These are phyloP conservation scores for Diaporthe sp. DNA, from an alignment of 2,329 filamentous ascomycete genomes.

Conservation along the genomic window DNA sequence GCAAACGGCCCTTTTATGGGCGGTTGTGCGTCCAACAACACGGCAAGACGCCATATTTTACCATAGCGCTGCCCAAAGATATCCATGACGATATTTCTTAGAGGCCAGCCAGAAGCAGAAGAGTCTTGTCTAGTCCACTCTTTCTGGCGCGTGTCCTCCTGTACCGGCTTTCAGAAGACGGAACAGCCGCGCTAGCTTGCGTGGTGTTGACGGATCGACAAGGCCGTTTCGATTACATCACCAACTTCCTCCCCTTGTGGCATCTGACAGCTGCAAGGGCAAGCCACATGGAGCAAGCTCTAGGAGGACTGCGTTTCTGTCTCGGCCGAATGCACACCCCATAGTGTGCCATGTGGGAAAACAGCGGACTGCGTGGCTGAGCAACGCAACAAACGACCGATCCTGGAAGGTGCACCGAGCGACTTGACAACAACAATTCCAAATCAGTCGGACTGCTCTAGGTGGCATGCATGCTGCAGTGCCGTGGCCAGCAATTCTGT, in stretches of 20 bases:
- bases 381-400: too few relatives aligned
- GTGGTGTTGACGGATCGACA: slow-evolving; percentile 7
- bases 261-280: slow-evolving; percentile 7
- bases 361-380: background rate
- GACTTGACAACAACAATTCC: background rate
- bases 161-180: background rate
- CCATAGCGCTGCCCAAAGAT: background rate
- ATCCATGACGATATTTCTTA: slow-evolving; percentile 16
- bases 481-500: background rate
- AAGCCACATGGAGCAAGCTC: background rate
- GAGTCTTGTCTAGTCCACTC: background rate
- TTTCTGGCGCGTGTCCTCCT: background rate
- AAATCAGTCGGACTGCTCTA: background rate
- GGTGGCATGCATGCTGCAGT: background rate
- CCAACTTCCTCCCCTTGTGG: slow-evolving; percentile 13
- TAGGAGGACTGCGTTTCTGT: background rate
- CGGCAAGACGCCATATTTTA: background rate
- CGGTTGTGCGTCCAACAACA: background rate
- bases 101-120: background rate
- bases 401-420: too few relatives aligned
- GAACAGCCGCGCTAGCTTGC: slow-evolving; percentile 7
- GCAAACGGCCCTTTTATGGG: slow-evolving; percentile 11
- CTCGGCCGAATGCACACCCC: background rate
- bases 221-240: slow-evolving; percentile 30
- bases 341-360: background rate